Conservation (phyloP, 768 basidiomycete species). For the Serendipita vermifera region DNA sequence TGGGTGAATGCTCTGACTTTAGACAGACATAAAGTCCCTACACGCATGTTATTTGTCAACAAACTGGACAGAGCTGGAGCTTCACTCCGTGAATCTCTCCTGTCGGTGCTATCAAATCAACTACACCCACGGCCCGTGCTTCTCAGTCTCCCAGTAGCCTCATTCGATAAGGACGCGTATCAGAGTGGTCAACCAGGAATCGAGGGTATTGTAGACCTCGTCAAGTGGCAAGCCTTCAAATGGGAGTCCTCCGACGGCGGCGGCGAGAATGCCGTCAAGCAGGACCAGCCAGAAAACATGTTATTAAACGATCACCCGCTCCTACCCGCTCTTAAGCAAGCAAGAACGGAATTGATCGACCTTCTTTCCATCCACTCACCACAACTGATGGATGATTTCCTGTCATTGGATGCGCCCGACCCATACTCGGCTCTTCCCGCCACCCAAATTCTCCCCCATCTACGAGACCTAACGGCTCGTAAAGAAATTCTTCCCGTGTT, state of each 20-base stretch:
- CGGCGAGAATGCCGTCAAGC: not conserved
- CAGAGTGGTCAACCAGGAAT: constrained; percentile 65
- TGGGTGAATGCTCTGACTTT: not conserved
- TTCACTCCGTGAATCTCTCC: constrained; percentile 55
- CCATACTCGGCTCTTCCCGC: constrained; percentile 51
- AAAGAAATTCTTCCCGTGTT: constrained; percentile 64
- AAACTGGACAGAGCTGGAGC: constrained; percentile 82
- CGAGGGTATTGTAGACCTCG: constrained; percentile 70
- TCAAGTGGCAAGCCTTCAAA: constrained; percentile 74
- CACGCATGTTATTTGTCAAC: constrained; percentile 71
- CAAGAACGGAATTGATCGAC: constrained; percentile 60
- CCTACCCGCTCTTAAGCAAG: constrained; percentile 47
- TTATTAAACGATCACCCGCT: constrained; percentile 55
- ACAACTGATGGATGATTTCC: constrained; percentile 59
- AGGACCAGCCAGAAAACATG: constrained; percentile 17
- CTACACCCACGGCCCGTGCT: constrained; percentile 63
- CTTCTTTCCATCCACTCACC: constrained; percentile 71
- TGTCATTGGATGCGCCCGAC: constrained; percentile 37
- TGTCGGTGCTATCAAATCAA: constrained; percentile 60
- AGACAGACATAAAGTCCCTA: constrained; percentile 61
- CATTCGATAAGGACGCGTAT: constrained; percentile 56
- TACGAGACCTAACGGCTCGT: constrained; percentile 53
- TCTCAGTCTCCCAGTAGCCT: constrained; percentile 63
- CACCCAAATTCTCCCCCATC: constrained; percentile 41
- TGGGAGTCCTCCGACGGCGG: constrained; percentile 41